Evolutionary conservation across 148 eudicot genomes (phyloP), one percentile per base, ranked within the genome.

Genomic region (Vaccinium macrocarpon): DNA sequence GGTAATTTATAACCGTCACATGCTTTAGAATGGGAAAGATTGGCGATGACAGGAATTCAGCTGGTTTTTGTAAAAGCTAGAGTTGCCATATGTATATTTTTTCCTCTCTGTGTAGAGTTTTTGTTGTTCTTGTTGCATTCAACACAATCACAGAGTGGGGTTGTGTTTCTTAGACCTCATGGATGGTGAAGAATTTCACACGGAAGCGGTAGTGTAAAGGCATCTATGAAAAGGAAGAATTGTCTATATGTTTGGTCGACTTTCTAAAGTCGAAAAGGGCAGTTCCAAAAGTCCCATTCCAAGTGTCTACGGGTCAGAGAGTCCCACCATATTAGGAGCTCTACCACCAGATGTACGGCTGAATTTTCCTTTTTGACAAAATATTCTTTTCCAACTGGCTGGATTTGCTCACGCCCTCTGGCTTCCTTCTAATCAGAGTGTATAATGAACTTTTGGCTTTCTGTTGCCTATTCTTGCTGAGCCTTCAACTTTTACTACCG

Each of bases 101-200:
- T 73, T 46, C 9, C 51, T 32, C 2, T 74, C 32, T 16, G 68
- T 23, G 10, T 53, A 25, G 49, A 19, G 18, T 56, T 79, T 79
- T 55, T 56, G 68, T 79, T 51, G 64, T 78, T 78, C 27, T 77
- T 52, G 46, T 16, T 78, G 48, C 12, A 51, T 55, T 18, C 81
- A 32, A 55, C 66, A 29, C 66, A 55, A 15, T 53, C 49, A 29
- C 50, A 7, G 6, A 27, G 56, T 66, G 7, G 35, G 38, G 62
- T 53, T 51, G 48, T 16, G 53, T 78, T 14, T 52, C 81, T 18
- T 78, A 15, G 62, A 29, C 61, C 49, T 76, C 79, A 49, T 76
- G 79, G 79, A 78, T 10, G 15, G 61, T 56, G 68, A 32, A 53
- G 21, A 23, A 79, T 79, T 32, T 79, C 66, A 79, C 81, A 55